These are phyloP conservation scores for Tulasnella sp. DNA, from an alignment of 768 basidiomycete genomes.

Conservation along the genomic window DNA sequence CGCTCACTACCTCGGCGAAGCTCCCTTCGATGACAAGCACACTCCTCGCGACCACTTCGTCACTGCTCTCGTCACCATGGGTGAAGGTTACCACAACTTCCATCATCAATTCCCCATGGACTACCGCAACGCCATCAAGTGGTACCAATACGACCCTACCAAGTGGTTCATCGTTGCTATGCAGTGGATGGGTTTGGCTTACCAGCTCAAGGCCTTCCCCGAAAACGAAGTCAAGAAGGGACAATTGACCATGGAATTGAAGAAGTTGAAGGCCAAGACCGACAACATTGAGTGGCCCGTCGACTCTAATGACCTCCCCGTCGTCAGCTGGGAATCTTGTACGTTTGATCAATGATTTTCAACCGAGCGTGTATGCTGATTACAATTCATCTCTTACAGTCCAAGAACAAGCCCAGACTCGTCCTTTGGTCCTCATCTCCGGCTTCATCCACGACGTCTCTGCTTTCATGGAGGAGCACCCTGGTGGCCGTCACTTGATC, in stretches of 20 bases:
- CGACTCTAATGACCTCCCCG: conserved; percentile 63
- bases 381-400: conserved; percentile 35
- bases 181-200: conserved; percentile 55
- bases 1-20: conserved; percentile 91
- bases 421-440: conserved; percentile 77
- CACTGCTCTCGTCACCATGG: conserved; percentile 84
- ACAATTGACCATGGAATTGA: conserved; percentile 88
- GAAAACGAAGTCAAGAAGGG: conserved; percentile 77
- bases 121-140: conserved; percentile 91
- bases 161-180: conserved; percentile 81
- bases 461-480: conserved; percentile 81
- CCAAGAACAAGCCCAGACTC: conserved; percentile 68
- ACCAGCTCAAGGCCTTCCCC: conserved; percentile 65
- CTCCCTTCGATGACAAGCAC: conserved; percentile 92
- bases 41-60: conserved; percentile 83
- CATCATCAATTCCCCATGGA: conserved; percentile 97
- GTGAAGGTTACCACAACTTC: conserved; percentile 98
- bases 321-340: conserved; percentile 86
- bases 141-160: conserved; percentile 89
- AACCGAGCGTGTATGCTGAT: neutral
- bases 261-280: conserved; percentile 71
- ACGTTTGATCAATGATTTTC: conserved; percentile 28
- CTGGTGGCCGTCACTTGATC: conserved; percentile 79
- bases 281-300: conserved; percentile 74
- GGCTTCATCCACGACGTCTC: conserved; percentile 91